phyloP scores from a whole-genome alignment of 2,329 filamentous ascomycete genomes.

The Epichloe elymi region DNA sequence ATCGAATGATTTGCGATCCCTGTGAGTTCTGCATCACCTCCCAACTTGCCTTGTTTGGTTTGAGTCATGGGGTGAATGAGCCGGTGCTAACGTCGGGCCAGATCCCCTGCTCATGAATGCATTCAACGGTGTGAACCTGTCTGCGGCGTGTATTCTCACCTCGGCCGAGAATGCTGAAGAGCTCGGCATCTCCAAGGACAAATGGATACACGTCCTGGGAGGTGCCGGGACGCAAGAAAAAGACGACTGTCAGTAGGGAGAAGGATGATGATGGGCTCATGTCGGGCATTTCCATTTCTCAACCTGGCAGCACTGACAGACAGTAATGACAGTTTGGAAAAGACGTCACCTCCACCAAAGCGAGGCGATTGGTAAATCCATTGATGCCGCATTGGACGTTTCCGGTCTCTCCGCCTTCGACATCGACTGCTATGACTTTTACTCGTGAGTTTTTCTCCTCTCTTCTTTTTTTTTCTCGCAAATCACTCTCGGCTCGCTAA shows the following conservation, averaged over 20 bases:
- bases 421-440: slow-evolving; percentile 50
- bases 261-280: no score
- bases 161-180: slow-evolving; percentile 38
- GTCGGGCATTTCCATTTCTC: no score
- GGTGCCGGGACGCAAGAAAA: slow-evolving; percentile 49
- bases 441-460: slow-evolving; percentile 32
- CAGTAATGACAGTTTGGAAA: slow-evolving; percentile 39
- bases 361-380: slow-evolving; percentile 41
- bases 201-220: slow-evolving; percentile 52
- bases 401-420: slow-evolving; percentile 34
- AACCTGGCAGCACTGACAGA: neutral
- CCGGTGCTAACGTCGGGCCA: slow-evolving; percentile 14
- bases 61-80: neutral
- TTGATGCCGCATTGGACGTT: slow-evolving; percentile 37
- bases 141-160: slow-evolving; percentile 47
- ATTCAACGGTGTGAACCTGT: slow-evolving; percentile 55
- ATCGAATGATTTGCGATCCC: slow-evolving; percentile 55
- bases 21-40: slow-evolving; percentile 29
- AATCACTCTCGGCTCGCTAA: neutral
- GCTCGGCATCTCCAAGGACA: slow-evolving; percentile 38
- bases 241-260: slow-evolving; percentile 29
- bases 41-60: neutral
- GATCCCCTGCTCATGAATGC: slow-evolving; percentile 59
- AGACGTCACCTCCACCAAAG: slow-evolving; percentile 44
- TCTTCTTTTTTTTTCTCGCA: neutral